Percentiles rank a stretch among this genome's conserved stretches.
phyloP scores from a whole-genome alignment of 2,329 filamentous ascomycete species.

The Fusarium anguioides region DNA sequence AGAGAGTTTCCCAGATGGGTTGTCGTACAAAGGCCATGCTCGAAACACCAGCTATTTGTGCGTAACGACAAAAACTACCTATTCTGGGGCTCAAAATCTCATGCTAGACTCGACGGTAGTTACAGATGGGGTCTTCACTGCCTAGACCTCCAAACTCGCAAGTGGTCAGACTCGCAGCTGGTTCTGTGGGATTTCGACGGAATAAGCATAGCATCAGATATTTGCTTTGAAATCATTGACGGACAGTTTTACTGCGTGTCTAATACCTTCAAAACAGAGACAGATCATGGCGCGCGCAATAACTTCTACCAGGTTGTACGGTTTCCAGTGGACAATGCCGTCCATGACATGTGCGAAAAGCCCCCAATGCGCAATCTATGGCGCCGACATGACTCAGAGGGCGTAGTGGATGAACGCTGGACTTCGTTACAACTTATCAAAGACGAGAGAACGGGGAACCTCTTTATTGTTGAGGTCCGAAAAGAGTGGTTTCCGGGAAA shows the following conservation, averaged over 20 bases:
- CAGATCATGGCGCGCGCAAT: conserved; percentile 73
- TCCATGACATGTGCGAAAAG: conserved; percentile 53
- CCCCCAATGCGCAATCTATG: conserved; percentile 62
- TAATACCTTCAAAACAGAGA: conserved; percentile 70
- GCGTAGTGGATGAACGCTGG: conserved; percentile 80
- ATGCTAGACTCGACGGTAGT: conserved; percentile 62
- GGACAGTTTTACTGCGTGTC: conserved; percentile 76
- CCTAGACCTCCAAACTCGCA: conserved; percentile 56
- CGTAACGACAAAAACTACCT: conserved; percentile 71
- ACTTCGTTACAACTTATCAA: conserved; percentile 71
- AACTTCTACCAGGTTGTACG: conserved; percentile 76
- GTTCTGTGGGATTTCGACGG: conserved; percentile 70
- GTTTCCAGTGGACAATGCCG: conserved; percentile 62
- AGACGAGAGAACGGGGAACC: conserved; percentile 67
- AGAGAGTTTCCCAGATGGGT: conserved; percentile 59
- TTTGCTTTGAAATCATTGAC: conserved; percentile 78
- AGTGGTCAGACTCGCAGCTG: conserved; percentile 58
- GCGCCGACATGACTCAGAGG: conserved; percentile 75
- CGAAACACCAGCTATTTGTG: conserved; percentile 71
- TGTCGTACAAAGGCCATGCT: conserved; percentile 55
- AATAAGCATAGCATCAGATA: conserved; percentile 71
- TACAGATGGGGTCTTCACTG: conserved; percentile 72
- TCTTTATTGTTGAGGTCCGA: conserved; percentile 74
- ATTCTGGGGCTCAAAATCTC: conserved; percentile 74
- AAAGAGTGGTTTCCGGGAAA: conserved; percentile 70